A percentile compares a stretch with the other conserved stretches of the same genome.
phyloP scores from a whole-genome alignment of 2,329 filamentous ascomycete genomes.

The Apiospora sp. region DNA sequence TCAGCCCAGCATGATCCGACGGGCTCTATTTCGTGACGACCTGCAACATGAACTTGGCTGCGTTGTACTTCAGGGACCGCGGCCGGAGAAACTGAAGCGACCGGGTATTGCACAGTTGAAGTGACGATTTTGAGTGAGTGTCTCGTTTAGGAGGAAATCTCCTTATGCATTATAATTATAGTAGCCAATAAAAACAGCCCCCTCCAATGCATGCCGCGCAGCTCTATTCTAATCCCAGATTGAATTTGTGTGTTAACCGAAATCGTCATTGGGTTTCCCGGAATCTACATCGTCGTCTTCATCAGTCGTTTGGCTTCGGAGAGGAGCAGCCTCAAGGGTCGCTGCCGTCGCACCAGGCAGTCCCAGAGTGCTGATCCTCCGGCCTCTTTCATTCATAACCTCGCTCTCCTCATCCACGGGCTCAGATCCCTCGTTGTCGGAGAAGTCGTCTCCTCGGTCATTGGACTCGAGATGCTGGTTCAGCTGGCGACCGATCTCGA shows the following conservation, averaged over 20 bases:
- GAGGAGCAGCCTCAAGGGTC: constrained; percentile 59
- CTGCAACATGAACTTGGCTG: not conserved
- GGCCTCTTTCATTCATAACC: constrained; percentile 56
- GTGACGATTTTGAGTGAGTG: not conserved
- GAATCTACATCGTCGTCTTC: constrained; percentile 35
- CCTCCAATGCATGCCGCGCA: constrained; percentile 13
- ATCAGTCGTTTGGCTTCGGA: constrained; percentile 40
- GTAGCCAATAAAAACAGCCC: not conserved
- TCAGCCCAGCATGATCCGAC: not conserved
- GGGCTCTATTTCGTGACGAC: not conserved
- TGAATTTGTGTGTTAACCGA: constrained; percentile 32
- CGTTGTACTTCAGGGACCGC: not conserved
- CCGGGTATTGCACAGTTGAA: not conserved
- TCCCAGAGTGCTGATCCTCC: constrained; percentile 63
- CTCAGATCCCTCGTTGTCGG: constrained; percentile 30
- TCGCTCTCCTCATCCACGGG: constrained; percentile 47
- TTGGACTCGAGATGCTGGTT: constrained; percentile 54
- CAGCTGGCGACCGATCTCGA: constrained; percentile 58
- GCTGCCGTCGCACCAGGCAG: constrained; percentile 47
- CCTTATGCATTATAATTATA: constrained; percentile 20
- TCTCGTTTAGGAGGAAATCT: not conserved
- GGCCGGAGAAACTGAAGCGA: not conserved
- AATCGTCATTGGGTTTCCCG: constrained; percentile 37
- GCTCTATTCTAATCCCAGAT: constrained; percentile 18
- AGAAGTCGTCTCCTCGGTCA: constrained; percentile 29